phyloP scores from a whole-genome alignment of 2,329 filamentous ascomycete genomes.

The Colletotrichum falcatum region DNA sequence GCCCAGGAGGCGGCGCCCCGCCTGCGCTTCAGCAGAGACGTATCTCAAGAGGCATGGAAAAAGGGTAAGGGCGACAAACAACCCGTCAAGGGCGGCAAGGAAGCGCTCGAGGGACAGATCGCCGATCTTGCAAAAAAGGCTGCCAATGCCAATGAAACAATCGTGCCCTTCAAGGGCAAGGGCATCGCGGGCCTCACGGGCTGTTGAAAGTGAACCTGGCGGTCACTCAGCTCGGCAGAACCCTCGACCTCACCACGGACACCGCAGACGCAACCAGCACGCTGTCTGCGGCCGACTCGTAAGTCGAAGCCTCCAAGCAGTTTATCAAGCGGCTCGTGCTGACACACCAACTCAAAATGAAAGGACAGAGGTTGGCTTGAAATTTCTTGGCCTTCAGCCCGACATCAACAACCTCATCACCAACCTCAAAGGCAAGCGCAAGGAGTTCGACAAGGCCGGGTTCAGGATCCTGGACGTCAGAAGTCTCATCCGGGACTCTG shows the following conservation, averaged over 20 bases:
- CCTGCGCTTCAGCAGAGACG: neutral
- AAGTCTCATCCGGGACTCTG: conserved; percentile 31
- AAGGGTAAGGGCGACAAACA: conserved; percentile 7
- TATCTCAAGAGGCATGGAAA: neutral
- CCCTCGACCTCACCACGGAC: conserved; percentile 18
- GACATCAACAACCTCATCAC: conserved; percentile 24
- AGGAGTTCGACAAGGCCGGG: conserved; percentile 37
- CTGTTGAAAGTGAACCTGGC: conserved; percentile 36
- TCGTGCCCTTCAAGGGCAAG: conserved; percentile 33
- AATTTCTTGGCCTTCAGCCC: conserved; percentile 23
- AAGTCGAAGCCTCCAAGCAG: neutral
- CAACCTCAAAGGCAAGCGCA: conserved; percentile 19
- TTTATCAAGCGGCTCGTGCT: neutral
- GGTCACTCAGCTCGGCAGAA: conserved; percentile 17
- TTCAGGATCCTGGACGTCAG: conserved; percentile 34
- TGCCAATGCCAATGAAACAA: conserved; percentile 16
- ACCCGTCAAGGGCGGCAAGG: conserved; percentile 14
- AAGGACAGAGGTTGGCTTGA: conserved; percentile 7
- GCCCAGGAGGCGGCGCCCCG: conserved; percentile 19
- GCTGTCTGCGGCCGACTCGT: conserved; percentile 28
- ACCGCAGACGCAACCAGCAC: conserved; percentile 9
- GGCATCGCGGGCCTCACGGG: conserved; percentile 27
- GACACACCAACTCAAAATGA: neutral
- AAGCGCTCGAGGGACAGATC: conserved; percentile 14
- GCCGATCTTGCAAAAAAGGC: conserved; percentile 9